Evolutionary conservation across 345 rosid species (phyloP), one percentile per base, ranked within the genome.

Genomic region (Jatropha curcas): DNA sequence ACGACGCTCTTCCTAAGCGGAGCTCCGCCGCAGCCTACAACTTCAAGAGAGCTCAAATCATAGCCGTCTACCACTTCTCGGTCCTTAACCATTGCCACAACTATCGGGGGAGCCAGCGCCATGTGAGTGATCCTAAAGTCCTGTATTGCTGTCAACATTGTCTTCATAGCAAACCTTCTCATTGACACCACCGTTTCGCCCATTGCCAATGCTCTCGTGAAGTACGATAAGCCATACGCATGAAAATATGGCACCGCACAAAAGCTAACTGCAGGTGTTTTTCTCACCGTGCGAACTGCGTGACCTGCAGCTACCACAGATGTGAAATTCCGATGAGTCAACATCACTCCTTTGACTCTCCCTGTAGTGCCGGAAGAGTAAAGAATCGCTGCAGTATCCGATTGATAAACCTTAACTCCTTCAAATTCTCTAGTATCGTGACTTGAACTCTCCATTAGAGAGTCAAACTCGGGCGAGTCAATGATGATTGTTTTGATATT

Each of bases 301-400:
- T n/a, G 46, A 19, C 46, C 82, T 2, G 57, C 30, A 28, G 88
- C 82, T 51, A 81, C 60, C 8, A 27, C 4, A 7, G 77, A 76
- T 3, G 71, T 78, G 73, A 78, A 79, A 73, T 84, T 86, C 74
- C 75, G 71, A 62, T 87, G 93, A 55, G 83, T 82, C 81, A 85
- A 55, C 46, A 73, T 68, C 83, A 85, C 90, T 60, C 87, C 93
- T 76, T 89, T 89, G 41, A 81, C 73, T 35, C 30, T 64, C 60
- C 90, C 89, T 12, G 87, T 85, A 58, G 93, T 89, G 59, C 93
- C 93, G 12, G 90, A 89, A 1, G 93, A 89, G 80, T 84, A 89
- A 41, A 89, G 72, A 71, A 89, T 82, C 74, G 82, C 83, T 33
- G 90, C 93, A 1, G 84, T 77, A 65, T 85, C 90, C 7, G 88